Conservation (phyloP, 2,329 filamentous ascomycete species). For the Penicillium sclerotigenum region DNA sequence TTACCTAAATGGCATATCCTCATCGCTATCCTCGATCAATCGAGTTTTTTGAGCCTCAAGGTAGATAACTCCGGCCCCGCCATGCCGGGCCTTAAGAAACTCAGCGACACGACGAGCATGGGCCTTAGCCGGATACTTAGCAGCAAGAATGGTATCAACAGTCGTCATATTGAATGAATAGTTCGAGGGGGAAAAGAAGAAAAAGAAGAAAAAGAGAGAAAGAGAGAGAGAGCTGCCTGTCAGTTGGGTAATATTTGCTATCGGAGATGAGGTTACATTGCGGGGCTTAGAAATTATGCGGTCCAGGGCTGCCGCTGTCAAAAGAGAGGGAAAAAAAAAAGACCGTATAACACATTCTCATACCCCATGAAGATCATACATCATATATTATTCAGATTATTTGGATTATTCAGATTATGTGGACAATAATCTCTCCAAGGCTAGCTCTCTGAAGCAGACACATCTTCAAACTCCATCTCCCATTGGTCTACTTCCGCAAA, state of each 20-base stretch:
- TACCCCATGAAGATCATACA: not conserved
- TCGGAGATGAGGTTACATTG: constrained; percentile 15
- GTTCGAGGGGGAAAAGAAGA: not conserved
- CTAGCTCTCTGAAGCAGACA: constrained; percentile 27
- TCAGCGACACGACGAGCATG: constrained; percentile 83
- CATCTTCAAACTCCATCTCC: constrained; percentile 46
- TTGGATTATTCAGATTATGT: not conserved
- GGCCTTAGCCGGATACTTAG: constrained; percentile 76
- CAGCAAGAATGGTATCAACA: constrained; percentile 46
- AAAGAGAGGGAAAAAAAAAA: not conserved
- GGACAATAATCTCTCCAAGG: constrained; percentile 4
- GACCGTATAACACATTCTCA: not conserved
- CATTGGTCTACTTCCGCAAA: constrained; percentile 44
- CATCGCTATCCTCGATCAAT: constrained; percentile 86
- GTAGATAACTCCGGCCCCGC: constrained; percentile 73
- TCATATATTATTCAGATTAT: not conserved
- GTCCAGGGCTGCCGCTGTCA: constrained; percentile 8
- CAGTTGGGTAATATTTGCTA: not conserved
- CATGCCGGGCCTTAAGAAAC: constrained; percentile 63
- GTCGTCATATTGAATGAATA: constrained; percentile 28
- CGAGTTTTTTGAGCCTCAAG: constrained; percentile 79
- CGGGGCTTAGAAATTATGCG: constrained; percentile 15
- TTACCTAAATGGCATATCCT: constrained; percentile 74
- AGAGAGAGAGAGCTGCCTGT: not conserved
- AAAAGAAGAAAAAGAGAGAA: not conserved